phyloP scores from a whole-genome alignment of 805 yeast species.

The Limtongia smithiae region DNA sequence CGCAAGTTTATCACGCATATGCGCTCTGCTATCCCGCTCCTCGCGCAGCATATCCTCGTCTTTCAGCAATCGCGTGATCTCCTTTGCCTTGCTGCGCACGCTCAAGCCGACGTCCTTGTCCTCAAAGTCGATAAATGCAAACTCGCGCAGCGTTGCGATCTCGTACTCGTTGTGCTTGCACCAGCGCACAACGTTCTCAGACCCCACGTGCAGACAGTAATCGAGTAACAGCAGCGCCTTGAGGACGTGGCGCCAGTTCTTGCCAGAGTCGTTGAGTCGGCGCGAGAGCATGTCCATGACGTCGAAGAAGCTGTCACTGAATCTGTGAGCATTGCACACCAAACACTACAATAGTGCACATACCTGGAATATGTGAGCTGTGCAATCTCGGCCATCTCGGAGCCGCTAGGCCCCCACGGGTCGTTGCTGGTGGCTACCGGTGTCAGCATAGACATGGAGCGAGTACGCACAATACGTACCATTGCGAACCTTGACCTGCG shows the following conservation, averaged over 20 bases:
- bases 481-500: constrained; percentile 84
- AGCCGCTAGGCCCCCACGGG: constrained; percentile 75
- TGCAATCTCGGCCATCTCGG: constrained; percentile 78
- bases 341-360: constrained; percentile 25
- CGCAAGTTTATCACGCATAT: constrained; percentile 27
- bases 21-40: constrained; percentile 52
- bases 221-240: constrained; percentile 84
- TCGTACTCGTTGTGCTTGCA: constrained; percentile 81
- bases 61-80: constrained; percentile 68
- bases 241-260: constrained; percentile 94
- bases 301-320: constrained; percentile 67
- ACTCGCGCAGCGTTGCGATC: constrained; percentile 84
- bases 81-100: constrained; percentile 81
- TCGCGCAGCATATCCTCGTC: constrained; percentile 75
- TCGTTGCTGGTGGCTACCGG: constrained; percentile 78
- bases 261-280: constrained; percentile 89
- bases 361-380: constrained; percentile 59
- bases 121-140: constrained; percentile 70
- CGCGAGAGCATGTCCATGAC: constrained; percentile 92
- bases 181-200: constrained; percentile 88
- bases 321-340: not conserved
- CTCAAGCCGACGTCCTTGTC: constrained; percentile 84
- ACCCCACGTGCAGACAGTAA: constrained; percentile 76
- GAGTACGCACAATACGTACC: constrained; percentile 85
- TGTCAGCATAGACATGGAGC: constrained; percentile 72